Evolutionary conservation across 352 stramenopile genomes (phyloP).

Genomic region (Phytopythium kandeliae): DNA sequence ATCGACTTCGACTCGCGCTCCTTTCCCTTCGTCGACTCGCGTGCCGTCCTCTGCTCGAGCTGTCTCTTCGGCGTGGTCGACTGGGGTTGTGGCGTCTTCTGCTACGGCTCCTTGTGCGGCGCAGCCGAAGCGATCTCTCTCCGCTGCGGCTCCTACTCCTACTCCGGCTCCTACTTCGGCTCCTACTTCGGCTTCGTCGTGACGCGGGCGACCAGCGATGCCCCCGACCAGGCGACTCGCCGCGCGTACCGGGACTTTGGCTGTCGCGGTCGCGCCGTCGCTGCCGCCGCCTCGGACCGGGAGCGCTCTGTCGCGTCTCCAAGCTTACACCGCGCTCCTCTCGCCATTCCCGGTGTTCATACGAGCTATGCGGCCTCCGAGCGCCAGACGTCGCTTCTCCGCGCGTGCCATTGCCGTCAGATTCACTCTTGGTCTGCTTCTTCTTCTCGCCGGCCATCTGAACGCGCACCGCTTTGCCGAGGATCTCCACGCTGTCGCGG

Average conservation of each 20-base stretch:
- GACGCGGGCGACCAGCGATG: background rate
- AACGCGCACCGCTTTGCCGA: slow-evolving; percentile 71
- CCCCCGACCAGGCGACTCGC: background rate
- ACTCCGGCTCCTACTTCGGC: slow-evolving; percentile 3
- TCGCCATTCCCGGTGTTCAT: background rate
- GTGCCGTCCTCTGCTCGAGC: too few species aligned
- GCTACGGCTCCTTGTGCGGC: background rate
- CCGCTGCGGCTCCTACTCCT: slow-evolving; percentile 15
- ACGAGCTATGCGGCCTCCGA: too few species aligned
- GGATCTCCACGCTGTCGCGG: slow-evolving; percentile 40
- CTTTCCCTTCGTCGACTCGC: background rate
- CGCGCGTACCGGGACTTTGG: background rate
- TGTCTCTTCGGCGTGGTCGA: background rate
- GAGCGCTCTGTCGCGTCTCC: background rate
- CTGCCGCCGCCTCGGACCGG: background rate
- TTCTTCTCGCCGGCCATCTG: slow-evolving; percentile 45
- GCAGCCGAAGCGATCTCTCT: slow-evolving; percentile 2
- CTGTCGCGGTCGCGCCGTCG: background rate
- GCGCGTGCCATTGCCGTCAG: background rate
- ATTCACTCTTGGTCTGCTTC: background rate
- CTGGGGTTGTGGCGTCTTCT: too few species aligned
- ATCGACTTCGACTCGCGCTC: background rate
- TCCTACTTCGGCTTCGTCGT: slow-evolving; percentile 2
- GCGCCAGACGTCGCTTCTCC: too few species aligned
- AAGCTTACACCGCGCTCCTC: background rate